Evolutionary conservation across 495 filamentous ascomycete genomes (phyloP).

Genomic region (Neurospora sp.): DNA sequence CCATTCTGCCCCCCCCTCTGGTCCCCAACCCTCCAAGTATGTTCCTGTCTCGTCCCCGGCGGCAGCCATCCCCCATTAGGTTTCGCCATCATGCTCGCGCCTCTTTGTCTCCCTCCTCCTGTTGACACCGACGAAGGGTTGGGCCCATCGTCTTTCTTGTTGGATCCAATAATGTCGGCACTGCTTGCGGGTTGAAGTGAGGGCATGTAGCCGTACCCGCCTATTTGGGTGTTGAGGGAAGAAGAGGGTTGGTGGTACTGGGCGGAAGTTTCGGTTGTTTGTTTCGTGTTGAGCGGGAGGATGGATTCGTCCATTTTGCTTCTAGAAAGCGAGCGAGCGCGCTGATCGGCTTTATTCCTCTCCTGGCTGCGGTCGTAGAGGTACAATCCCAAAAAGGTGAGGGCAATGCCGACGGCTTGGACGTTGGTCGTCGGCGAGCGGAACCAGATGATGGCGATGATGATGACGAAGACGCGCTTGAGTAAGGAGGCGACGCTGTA

Average conservation of each 20-base stretch:
- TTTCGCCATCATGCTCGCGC: constrained; percentile 27
- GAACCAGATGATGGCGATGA: constrained; percentile 94
- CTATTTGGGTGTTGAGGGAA: constrained; percentile 2
- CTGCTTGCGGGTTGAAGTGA: constrained; percentile 1
- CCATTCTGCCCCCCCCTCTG: constrained; percentile 5
- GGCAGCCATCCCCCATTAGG: constrained; percentile 52
- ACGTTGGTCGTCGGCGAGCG: constrained; percentile 71
- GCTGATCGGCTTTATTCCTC: constrained; percentile 72
- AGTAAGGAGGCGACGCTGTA: constrained; percentile 93
- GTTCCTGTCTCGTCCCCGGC: constrained; percentile 67
- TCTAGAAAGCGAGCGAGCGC: constrained; percentile 41
- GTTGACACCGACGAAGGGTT: not conserved
- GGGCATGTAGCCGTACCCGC: constrained; percentile 3
- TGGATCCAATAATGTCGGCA: constrained; percentile 2
- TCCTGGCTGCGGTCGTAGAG: constrained; percentile 90
- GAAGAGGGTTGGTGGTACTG: not conserved
- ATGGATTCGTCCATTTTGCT: constrained; percentile 41
- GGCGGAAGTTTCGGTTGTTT: constrained; percentile 4
- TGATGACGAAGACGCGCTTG: constrained; percentile 95
- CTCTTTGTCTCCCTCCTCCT: constrained; percentile 22
- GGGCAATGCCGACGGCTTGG: constrained; percentile 73
- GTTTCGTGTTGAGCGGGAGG: constrained; percentile 51
- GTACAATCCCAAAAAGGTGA: constrained; percentile 90
- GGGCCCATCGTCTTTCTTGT: not conserved
- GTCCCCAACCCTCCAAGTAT: constrained; percentile 63